These are phyloP conservation scores for Trichosporon asahii DNA, from an alignment of 1,284 basidiomycete species.

Conservation along the genomic window DNA sequence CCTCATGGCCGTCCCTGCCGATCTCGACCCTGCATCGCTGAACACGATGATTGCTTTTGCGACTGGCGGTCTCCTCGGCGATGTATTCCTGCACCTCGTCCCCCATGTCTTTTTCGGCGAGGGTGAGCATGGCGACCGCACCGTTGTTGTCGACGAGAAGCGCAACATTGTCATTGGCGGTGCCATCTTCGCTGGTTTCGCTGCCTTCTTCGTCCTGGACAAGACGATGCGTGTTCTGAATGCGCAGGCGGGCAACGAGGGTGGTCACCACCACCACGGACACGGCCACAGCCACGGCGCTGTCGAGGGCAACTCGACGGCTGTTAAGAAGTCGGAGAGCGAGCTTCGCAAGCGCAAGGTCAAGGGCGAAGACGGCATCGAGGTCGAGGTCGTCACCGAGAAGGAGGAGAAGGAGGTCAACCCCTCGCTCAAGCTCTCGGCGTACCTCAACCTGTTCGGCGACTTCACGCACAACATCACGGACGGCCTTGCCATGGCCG, in stretches of 20 bases:
- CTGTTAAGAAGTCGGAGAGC: conserved; percentile 23
- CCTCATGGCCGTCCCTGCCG: conserved; percentile 79
- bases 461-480: conserved; percentile 73
- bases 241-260: conserved; percentile 52
- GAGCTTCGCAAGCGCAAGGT: conserved; percentile 41
- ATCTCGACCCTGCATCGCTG: conserved; percentile 74
- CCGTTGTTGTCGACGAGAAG: conserved; percentile 80
- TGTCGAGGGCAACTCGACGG: conserved; percentile 25
- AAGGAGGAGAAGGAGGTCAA: conserved; percentile 32
- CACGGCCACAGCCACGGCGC: conserved; percentile 52
- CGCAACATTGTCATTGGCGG: conserved; percentile 81
- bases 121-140: conserved; percentile 61
- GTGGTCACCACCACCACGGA: conserved; percentile 58
- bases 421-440: conserved; percentile 67
- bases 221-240: conserved; percentile 75
- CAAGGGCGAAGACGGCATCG: conserved; percentile 26
- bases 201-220: conserved; percentile 83
- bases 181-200: conserved; percentile 77
- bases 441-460: conserved; percentile 84
- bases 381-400: conserved; percentile 17
- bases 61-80: conserved; percentile 81
- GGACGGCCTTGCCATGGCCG: conserved; percentile 78
- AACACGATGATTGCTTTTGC: conserved; percentile 71
- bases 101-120: conserved; percentile 88
- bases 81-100: conserved; percentile 83